Evolutionary conservation across 2,329 filamentous ascomycete species (phyloP).

Genomic region (Fusarium clavum): DNA sequence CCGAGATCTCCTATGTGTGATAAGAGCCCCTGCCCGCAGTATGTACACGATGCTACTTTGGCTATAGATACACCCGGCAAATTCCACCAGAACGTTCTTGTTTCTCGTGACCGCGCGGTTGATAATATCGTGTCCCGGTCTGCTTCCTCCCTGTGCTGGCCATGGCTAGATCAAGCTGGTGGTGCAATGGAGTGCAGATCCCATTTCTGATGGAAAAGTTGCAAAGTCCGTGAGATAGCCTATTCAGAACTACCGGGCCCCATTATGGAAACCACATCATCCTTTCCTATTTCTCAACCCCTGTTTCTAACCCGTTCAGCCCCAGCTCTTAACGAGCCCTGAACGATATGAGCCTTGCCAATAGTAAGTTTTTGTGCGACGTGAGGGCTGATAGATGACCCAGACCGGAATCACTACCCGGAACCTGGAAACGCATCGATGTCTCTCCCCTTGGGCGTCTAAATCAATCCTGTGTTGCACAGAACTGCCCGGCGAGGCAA

Average conservation of each 20-base stretch:
- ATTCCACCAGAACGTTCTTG: background rate
- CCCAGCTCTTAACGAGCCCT: background rate
- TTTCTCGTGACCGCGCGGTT: background rate
- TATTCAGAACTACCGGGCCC: background rate
- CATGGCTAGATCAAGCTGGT: background rate
- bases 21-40: background rate
- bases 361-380: slow-evolving; percentile 18
- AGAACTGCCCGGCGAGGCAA: background rate
- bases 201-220: background rate
- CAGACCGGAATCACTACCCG: background rate
- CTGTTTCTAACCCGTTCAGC: background rate
- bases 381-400: slow-evolving; percentile 13
- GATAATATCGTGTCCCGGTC: background rate
- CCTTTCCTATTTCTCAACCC: background rate
- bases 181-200: background rate
- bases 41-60: background rate
- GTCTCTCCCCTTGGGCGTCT: background rate
- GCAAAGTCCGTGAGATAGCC: background rate
- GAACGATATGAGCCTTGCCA: background rate
- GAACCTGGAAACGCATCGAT: background rate
- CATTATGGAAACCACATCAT: background rate
- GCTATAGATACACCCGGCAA: background rate
- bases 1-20: background rate
- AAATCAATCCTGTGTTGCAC: background rate
- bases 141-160: background rate